A percentile compares a stretch with the other conserved stretches of the same genome.
phyloP scores from a whole-genome alignment of 306 rosid species.

The Glycine tomentella region DNA sequence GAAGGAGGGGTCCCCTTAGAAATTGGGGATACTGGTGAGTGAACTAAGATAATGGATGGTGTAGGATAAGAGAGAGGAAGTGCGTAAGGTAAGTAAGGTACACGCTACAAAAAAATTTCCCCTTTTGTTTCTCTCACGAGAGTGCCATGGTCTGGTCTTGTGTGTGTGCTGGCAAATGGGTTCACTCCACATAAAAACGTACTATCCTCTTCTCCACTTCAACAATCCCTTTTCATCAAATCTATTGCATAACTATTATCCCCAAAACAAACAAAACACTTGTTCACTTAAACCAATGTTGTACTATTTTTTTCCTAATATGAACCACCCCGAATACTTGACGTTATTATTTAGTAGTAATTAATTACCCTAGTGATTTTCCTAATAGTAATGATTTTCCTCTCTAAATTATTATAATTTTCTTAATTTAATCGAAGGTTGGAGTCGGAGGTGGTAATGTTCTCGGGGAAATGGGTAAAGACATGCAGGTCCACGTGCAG shows the following conservation, averaged over 20 bases:
- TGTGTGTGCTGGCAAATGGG: conserved; percentile 73
- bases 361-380: conserved; percentile 6
- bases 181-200: conserved; percentile 51
- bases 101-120: conserved; percentile 9
- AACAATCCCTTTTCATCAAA: conserved; percentile 51
- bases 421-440: conserved; percentile 48
- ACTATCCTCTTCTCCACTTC: conserved; percentile 49
- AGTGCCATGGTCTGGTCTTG: conserved; percentile 64
- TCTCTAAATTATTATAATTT: conserved; percentile 19
- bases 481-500: no score
- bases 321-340: no score
- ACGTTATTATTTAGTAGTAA: background rate
- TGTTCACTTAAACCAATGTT: background rate
- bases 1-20: conserved; percentile 34
- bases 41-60: conserved; percentile 46
- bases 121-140: conserved; percentile 75
- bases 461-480: background rate
- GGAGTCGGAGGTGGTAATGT: conserved; percentile 50
- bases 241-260: background rate
- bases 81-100: conserved; percentile 58
- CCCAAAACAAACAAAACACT: conserved; percentile 12
- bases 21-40: conserved; percentile 47
- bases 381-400: conserved; percentile 24
- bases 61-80: conserved; percentile 45
- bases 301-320: no score